Base-by-base conservation (phyloP, 192 early-diverging fungal species). In the Coemansia umbellata region DNA sequence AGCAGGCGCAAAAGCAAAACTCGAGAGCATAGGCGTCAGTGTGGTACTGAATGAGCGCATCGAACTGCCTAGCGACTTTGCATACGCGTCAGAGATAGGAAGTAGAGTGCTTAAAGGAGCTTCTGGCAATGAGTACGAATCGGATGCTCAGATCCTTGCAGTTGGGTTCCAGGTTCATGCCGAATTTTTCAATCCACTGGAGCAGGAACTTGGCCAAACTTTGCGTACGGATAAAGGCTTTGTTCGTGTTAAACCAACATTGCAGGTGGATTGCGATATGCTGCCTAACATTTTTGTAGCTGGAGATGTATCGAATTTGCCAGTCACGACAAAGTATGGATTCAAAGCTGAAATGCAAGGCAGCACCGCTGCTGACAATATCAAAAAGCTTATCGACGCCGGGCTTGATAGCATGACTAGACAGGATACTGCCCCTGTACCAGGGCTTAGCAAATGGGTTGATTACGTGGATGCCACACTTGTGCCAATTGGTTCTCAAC, bases 91-190 rank as follows among this genome's bases (percentile, higher is more conserved):
- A 3, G 41, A 53, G 2, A 30, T 63, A 3, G 71, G 57, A 11
- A 50, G 59, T 15, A 40, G 56, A 6, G 50, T 60, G 4, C 53
- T 89, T 37, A 55, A 42, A 6, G 81, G 81, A 9, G 10, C 31
- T 27, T 69, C 55, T 0, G 84, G 84, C 5, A 40, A 44, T 4
- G 59, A 66, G 31, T 74, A 87, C 53, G 58, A 62, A 17, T 62
- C 80, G 23, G 85, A 90, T 18, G 67, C 87, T 37, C 66, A 80
- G 36, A 81, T 82, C 41, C 55, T 68, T 8, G 67, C 78, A 7
- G 60, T 73, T 1, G 82, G 82, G 0, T 79, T 69, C 50, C 37
- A 18, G 3, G 72, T 84, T 15, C 37, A 81, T 42, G 69, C 80
- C 8, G 70, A 67, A 13, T 84, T 74, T 51, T 57, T 84, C 40